phyloP scores from a whole-genome alignment of 2,329 filamentous ascomycete genomes.

The Myrmaecium sp. region DNA sequence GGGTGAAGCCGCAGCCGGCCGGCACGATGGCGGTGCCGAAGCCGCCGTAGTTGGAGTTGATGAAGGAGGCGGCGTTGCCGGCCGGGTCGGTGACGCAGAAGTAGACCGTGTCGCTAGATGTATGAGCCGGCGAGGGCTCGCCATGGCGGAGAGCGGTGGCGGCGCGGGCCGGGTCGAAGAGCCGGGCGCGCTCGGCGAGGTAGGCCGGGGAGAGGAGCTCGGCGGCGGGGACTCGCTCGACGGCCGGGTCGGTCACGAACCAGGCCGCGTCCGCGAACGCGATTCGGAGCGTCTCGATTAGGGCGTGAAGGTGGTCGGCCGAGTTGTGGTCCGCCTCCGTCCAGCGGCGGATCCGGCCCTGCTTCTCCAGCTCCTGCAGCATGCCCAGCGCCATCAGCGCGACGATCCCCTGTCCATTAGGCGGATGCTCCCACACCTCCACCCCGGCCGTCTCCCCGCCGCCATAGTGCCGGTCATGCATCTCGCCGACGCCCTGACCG shows the following conservation, averaged over 20 bases:
- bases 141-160: conserved; percentile 46
- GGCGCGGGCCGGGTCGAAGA: conserved; percentile 40
- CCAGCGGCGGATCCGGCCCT: conserved; percentile 59
- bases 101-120: conserved; percentile 85
- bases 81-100: conserved; percentile 66
- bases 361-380: conserved; percentile 65
- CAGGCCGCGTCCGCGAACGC: conserved; percentile 80
- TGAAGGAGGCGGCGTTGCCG: conserved; percentile 89
- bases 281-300: conserved; percentile 77
- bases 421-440: conserved; percentile 90
- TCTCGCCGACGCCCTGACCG: conserved; percentile 41
- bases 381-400: conserved; percentile 90
- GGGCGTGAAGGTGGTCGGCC: conserved; percentile 54
- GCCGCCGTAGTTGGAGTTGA: conserved; percentile 85
- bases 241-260: conserved; percentile 76
- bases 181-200: conserved; percentile 49
- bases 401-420: conserved; percentile 90
- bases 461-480: conserved; percentile 16
- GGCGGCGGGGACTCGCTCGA: conserved; percentile 49
- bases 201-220: conserved; percentile 58
- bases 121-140: conserved; percentile 53
- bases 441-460: conserved; percentile 42
- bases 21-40: conserved; percentile 84
- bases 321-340: conserved; percentile 60
- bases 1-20: conserved; percentile 69